Evolutionary conservation across 306 rosid species (phyloP), one percentile per base, ranked within the genome.

Genomic region (Cercis canadensis): DNA sequence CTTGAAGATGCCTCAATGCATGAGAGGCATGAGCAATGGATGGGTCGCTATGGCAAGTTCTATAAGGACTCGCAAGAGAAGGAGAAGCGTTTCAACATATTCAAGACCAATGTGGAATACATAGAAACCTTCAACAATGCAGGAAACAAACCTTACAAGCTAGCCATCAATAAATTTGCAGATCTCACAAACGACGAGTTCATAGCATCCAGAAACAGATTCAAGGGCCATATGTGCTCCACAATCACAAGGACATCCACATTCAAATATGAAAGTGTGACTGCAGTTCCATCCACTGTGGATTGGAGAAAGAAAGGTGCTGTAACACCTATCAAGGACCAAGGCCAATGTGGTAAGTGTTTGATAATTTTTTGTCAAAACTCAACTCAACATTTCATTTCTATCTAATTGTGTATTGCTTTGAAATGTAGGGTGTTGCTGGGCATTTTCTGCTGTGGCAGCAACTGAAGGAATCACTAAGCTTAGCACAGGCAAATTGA

Each of bases 181-280:
- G 81, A 77, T 21, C 78, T 52, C 7, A 80, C 76, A n/a, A 77
- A 55, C 11, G 75, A 77, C 13, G 87, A 82, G 12, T 69, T 82
- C 54, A 45, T 8, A 41, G 12, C 62, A 21, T 6, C 39, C 0
- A 43, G 83, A 53, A 82, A 74, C 37, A 49, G 71, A 39, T 82
- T 56, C 61, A 73, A 73, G 56, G 77, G 66, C 14, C 68, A 17
- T 14, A 37, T 44, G 14, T 70, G 73, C 34, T 62, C 74, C 33
- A 21, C 77, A 1, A 21, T n/a, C 16, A 33, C 70, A 0, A 21
- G 18, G 29, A 15, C 54, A 0, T 0, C 54, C 15, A 16, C 73
- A 8, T 80, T 80, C 72, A 80, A 29, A 13, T 70, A 69, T 13
- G 80, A 47, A 37, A 53, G 63, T 13, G 74, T 73, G 0, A 62